Conservation (phyloP, 208 protist genomes). For the Wallacemonas collosoma region DNA sequence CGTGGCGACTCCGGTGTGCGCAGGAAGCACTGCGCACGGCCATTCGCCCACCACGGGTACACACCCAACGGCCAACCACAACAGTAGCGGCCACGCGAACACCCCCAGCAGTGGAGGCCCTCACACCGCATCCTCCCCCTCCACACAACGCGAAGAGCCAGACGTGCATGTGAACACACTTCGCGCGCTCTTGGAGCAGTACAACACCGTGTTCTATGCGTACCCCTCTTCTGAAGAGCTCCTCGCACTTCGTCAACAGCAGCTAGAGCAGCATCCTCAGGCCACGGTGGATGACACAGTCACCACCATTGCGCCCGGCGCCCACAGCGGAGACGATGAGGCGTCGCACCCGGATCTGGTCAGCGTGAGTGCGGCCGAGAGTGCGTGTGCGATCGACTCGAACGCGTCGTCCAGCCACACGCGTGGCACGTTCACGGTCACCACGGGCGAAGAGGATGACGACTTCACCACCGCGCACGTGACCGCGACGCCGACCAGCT, state of each 20-base stretch:
- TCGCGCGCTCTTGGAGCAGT: constrained; percentile 4
- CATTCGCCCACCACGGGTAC: no score
- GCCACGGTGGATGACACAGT: not conserved
- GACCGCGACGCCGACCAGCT: not conserved
- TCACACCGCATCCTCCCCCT: no score
- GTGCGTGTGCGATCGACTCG: no score
- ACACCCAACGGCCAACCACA: no score
- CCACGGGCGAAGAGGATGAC: not conserved
- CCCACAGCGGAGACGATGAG: not conserved
- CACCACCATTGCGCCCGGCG: constrained; percentile 2
- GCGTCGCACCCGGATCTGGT: no score
- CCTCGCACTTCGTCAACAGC: not conserved
- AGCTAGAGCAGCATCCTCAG: not conserved
- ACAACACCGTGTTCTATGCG: constrained; percentile 17
- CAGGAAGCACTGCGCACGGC: no score
- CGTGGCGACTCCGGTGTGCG: no score
- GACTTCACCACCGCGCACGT: not conserved
- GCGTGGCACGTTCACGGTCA: constrained; percentile 7
- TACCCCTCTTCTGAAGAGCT: constrained; percentile 9
- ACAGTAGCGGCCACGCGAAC: no score
- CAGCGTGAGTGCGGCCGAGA: no score
- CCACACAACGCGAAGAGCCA: no score
- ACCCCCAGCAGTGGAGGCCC: no score
- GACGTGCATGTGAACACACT: not conserved
- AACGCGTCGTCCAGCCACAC: not conserved